These are phyloP conservation scores for Vitis hybrid DNA, from an alignment of 177 flowering plant genomes.

Conservation along the genomic window DNA sequence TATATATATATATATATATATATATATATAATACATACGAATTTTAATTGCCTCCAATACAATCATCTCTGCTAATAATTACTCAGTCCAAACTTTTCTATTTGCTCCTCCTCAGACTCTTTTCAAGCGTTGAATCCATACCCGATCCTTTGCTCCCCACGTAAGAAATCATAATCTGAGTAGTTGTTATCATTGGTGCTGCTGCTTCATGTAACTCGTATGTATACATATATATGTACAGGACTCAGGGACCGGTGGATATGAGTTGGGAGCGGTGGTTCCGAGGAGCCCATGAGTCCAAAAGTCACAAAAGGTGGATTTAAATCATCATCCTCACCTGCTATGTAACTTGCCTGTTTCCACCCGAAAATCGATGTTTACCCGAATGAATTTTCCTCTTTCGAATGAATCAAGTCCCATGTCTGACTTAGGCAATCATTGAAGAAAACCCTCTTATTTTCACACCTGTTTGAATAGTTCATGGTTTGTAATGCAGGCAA, in stretches of 20 bases:
- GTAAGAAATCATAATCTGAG: constrained; percentile 19
- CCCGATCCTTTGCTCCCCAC: constrained; percentile 44
- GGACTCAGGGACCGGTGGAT: constrained; percentile 30
- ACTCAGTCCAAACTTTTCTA: not conserved
- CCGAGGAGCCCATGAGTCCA: constrained; percentile 20
- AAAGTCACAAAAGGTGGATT: constrained; percentile 30
- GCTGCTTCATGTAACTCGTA: not conserved
- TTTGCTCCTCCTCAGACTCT: constrained; percentile 19
- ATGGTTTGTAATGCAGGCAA: too few relatives aligned
- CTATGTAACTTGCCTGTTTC: too few relatives aligned
- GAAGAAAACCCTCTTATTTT: too few relatives aligned
- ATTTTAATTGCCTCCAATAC: too few relatives aligned
- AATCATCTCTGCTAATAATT: not conserved
- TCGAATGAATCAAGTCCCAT: too few relatives aligned
- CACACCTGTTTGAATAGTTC: too few relatives aligned
- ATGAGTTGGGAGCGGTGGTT: constrained; percentile 44
- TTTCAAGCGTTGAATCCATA: constrained; percentile 30
- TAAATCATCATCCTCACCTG: constrained; percentile 1
- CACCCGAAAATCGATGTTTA: too few relatives aligned
- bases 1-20: too few relatives aligned
- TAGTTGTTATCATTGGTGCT: not conserved
- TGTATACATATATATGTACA: not conserved
- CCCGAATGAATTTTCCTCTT: too few relatives aligned
- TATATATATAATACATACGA: too few relatives aligned
- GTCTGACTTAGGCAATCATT: too few relatives aligned